A percentile compares a stretch with the other conserved stretches of the same genome.
These are phyloP conservation scores for Schizopora paradoxa DNA, from an alignment of 1,284 basidiomycete species.

Conservation along the genomic window DNA sequence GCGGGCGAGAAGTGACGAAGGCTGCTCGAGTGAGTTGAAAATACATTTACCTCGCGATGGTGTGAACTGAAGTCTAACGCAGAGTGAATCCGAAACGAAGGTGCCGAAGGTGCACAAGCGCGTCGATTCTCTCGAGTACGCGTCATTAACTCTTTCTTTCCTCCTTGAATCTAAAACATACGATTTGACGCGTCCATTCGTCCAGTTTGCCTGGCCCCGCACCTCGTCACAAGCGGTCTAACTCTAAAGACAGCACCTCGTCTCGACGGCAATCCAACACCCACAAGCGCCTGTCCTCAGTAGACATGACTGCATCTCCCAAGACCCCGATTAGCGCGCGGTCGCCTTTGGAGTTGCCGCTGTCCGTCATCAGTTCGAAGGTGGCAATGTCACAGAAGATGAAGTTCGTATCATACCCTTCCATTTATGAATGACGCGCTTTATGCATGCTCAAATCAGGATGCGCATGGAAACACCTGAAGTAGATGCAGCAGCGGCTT, in stretches of 20 bases:
- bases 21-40: too few species aligned
- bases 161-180: too few species aligned
- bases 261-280: background rate
- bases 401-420: conserved; percentile 1
- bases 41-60: too few species aligned
- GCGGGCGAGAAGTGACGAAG: too few species aligned
- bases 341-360: conserved; percentile 1
- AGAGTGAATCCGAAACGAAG: too few species aligned
- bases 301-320: background rate
- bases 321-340: background rate
- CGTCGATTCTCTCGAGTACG: conserved; percentile 7
- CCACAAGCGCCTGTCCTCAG: background rate
- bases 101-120: too few species aligned
- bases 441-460: conserved; percentile 1
- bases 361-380: conserved; percentile 1
- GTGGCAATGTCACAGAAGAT: background rate
- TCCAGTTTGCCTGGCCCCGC: conserved; percentile 10
- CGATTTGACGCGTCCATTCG: background rate
- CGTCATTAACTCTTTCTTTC: background rate
- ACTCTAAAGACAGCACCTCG: background rate
- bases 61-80: too few species aligned
- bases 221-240: conserved; percentile 3
- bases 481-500: background rate
- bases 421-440: background rate
- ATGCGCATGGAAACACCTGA: background rate